Evolutionary conservation across 2,329 filamentous ascomycete genomes (phyloP), one percentile per base, ranked within the genome.

Genomic region (Aspergillus calidoustus): DNA sequence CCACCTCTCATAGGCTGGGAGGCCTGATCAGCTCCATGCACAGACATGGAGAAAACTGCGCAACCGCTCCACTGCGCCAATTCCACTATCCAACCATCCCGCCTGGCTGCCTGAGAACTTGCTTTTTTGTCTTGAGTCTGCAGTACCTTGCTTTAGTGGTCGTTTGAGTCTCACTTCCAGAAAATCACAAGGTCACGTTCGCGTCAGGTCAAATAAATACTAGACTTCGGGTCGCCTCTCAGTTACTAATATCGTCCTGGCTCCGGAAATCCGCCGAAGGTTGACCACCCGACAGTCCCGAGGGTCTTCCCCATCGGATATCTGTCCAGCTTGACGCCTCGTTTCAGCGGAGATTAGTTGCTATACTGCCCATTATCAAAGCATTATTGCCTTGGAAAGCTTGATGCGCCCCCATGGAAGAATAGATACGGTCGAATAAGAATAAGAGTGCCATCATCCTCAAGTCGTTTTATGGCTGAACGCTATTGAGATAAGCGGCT

Each of bases 31-130:
- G 46, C 41, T 23, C 22, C 9, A 25, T 49, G 46, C 44, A 57
- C 23, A 28, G 46, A 50, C 46, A 57, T 57, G 46, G 54, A n/a
- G 46, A 50, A 43, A 22, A 50, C 11, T 23, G 44, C 43, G 23
- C 30, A 28, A 41, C 46, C 34, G 31, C 30, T 57, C 54, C 54
- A 57, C 54, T 57, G 55, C 55, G 55, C 30, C 31, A 57, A 57
- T 52, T 57, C 41, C 46, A 31, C 19, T 15, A 13, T 28, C 54
- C 54, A 57, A 50, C 54, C 54, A 23, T 50, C 44, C 53, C 9
- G 22, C 25, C 53, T 47, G 28, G 13, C n/a, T 31, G 25, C 9
- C 23, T 15, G 46, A 25, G 19, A 48, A 48, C 46, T 25, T 48
- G 46, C 17, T 48, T 48, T 48, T 23, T 22, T 52, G 19, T 22